Percentiles rank a stretch among this genome's conserved stretches.
These are phyloP conservation scores for Betula pendula DNA, from an alignment of 306 rosid genomes.

Conservation along the genomic window DNA sequence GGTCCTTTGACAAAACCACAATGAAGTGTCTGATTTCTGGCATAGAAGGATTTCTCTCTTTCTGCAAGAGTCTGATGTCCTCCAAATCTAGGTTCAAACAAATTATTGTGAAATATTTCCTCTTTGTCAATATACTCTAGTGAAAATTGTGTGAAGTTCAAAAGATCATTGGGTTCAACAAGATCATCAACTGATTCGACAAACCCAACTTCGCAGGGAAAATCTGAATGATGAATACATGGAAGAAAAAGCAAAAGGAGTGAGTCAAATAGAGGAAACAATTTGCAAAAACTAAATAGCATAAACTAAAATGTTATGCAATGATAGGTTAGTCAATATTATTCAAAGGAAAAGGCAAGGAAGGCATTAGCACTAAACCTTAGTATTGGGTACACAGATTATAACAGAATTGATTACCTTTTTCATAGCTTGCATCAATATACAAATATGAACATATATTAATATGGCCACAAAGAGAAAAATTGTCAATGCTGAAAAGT, in stretches of 20 bases:
- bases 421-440: background rate
- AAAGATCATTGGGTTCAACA: constrained; percentile 57
- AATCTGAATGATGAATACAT: constrained; percentile 52
- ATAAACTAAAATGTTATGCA: constrained; percentile 16
- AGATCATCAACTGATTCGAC: constrained; percentile 58
- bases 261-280: constrained; percentile 24
- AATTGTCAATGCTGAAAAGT: too few species aligned
- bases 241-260: constrained; percentile 27
- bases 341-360: constrained; percentile 20
- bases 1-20: constrained; percentile 84
- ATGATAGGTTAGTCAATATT: constrained; percentile 23
- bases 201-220: constrained; percentile 71
- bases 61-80: constrained; percentile 77
- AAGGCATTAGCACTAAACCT: constrained; percentile 6
- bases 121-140: constrained; percentile 61
- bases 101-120: constrained; percentile 33
- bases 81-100: constrained; percentile 72
- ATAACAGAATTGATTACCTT: background rate
- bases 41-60: constrained; percentile 77
- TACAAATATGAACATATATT: background rate
- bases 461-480: background rate
- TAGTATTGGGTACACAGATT: background rate
- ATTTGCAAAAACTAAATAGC: constrained; percentile 8
- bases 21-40: constrained; percentile 64
- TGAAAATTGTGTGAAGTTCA: constrained; percentile 60